These are phyloP conservation scores for Suillus cothurnatus DNA, from an alignment of 768 basidiomycete species.

Conservation along the genomic window DNA sequence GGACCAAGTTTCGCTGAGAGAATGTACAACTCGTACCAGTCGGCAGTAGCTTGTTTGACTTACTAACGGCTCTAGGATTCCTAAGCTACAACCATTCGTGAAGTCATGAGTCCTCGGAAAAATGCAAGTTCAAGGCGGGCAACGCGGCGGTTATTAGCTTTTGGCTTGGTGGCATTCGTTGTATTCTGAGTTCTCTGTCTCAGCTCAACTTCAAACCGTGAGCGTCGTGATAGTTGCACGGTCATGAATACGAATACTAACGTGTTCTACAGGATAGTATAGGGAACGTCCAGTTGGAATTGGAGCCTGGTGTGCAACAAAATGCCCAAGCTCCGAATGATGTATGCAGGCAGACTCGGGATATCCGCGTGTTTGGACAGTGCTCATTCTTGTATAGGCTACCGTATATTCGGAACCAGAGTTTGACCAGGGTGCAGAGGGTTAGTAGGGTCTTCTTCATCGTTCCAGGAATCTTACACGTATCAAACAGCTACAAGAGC, in stretches of 20 bases:
- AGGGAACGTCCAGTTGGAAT: background rate
- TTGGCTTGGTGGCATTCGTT: no score
- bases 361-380: background rate
- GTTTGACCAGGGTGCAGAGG: constrained; percentile 53
- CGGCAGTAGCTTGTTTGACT: no score
- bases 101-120: no score
- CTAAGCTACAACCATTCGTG: no score
- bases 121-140: no score
- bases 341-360: background rate
- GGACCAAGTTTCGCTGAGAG: no score
- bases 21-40: no score
- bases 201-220: constrained; percentile 14
- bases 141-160: no score
- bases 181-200: no score
- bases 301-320: background rate
- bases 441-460: constrained; percentile 30
- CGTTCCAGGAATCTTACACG: constrained; percentile 9
- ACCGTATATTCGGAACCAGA: constrained; percentile 20
- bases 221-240: background rate
- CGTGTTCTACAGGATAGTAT: background rate
- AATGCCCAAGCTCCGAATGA: background rate
- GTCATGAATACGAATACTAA: background rate
- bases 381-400: constrained; percentile 15
- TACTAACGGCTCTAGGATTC: no score
- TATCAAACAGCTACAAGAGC: constrained; percentile 59